Conservation (phyloP, 371 early-diverging fungal species). For the Catenaria anguillulae region DNA sequence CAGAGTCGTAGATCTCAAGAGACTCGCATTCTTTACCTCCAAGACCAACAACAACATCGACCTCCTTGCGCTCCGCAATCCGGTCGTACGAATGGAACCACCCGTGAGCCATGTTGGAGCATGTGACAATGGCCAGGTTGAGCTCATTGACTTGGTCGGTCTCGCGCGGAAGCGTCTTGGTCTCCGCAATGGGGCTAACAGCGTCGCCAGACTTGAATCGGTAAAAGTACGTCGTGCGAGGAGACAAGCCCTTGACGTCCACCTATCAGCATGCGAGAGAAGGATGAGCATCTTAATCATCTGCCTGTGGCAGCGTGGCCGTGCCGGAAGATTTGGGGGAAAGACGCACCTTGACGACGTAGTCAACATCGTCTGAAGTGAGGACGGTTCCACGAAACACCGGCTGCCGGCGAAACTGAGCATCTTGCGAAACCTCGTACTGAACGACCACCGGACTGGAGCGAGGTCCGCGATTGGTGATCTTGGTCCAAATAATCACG, state of each 20-base stretch:
- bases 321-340: too few relatives aligned
- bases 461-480: neutral
- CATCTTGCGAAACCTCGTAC: neutral
- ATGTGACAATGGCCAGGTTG: slow-evolving; percentile 1
- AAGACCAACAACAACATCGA: neutral
- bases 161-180: neutral
- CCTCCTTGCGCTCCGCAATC: neutral
- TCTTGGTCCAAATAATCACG: neutral
- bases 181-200: neutral
- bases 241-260: neutral
- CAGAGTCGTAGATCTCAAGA: too few relatives aligned
- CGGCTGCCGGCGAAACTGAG: neutral
- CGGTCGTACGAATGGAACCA: neutral
- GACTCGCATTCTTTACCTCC: too few relatives aligned
- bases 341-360: too few relatives aligned
- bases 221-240: neutral
- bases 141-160: neutral
- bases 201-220: neutral
- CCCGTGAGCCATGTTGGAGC: neutral
- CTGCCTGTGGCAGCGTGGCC: too few relatives aligned
- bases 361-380: too few relatives aligned
- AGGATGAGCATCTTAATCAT: too few relatives aligned
- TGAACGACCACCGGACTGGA: neutral
- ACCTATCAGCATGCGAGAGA: neutral
- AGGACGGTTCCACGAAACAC: neutral